Evolutionary conservation across 257 asterid species (phyloP), one percentile per base, ranked within the genome.

Genomic region (Nicotiana otophora): DNA sequence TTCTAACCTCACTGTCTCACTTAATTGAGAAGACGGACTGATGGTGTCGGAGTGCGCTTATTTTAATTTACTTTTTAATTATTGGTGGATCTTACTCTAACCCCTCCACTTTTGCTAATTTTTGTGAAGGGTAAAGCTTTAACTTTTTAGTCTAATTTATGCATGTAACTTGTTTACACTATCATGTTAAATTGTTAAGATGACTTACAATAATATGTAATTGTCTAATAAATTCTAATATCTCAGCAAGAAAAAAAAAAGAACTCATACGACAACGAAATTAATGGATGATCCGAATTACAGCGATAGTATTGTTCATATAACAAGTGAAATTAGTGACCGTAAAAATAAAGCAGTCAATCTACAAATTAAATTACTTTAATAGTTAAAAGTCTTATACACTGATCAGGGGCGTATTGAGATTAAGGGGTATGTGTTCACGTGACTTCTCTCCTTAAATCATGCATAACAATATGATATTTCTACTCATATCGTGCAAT

Each of bases 1-100:
- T 26, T 15, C 46, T 39, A 42, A 23, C 57, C 39, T 3, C 69
- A 42, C 80, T 23, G 36, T 55, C 80, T 75, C 80, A 36, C 82
- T 70, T 78, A 78, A 79, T 79, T 79, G 74, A 39, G 75, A 48
- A 75, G 4, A 75, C 51, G 63, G 79, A 26, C 42, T 75, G 23
- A 26, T 26, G 34, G 72, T 61, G 74, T 64, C 46, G 42, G 26
- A 39, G 72, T 79, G 68, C 48, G 28, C 17, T 34, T 64, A 79
- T 28, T 79, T 75, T 61, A 42, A n/a, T 79, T 39, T 26, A 8
- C 15, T 26, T 26, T 2, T 16, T 79, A 64, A 51, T 51, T 74
- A 48, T 1, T 46, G 79, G 61, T 72, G 36, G 82, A 74, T 48
- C 54, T n/a, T 60, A 33, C 60, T 53, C 9, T 78, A 33, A 58